A percentile compares a stretch with the other conserved stretches of the same genome.
Evolutionary conservation across 768 basidiomycete genomes (phyloP).

Genomic region (Chlorophyllum brunneum): DNA sequence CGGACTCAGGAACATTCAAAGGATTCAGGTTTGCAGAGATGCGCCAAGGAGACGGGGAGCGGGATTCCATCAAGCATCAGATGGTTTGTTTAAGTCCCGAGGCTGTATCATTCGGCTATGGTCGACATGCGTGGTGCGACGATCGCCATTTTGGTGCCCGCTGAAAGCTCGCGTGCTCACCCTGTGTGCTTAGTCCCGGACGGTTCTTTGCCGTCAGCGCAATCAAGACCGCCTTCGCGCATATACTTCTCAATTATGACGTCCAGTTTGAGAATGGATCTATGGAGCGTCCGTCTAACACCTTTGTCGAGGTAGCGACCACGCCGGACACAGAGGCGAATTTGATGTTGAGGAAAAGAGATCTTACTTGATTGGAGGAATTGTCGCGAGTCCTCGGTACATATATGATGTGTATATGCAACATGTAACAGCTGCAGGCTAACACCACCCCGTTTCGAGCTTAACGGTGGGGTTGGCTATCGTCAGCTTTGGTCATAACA

Average conservation of each 20-base stretch:
- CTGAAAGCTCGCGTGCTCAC: neutral
- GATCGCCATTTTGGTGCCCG: neutral
- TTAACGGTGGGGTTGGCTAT: no score
- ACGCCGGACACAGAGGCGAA: slow-evolving; percentile 5
- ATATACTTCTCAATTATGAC: slow-evolving; percentile 36
- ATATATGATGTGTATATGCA: no score
- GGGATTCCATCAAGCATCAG: slow-evolving; percentile 22
- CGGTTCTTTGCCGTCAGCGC: slow-evolving; percentile 37
- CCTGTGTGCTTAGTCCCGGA: slow-evolving; percentile 27
- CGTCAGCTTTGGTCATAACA: no score
- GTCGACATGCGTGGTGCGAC: slow-evolving; percentile 25
- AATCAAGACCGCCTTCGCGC: slow-evolving; percentile 33
- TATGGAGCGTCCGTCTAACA: slow-evolving; percentile 3
- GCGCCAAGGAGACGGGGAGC: slow-evolving; percentile 17
- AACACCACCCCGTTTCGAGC: no score
- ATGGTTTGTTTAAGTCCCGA: slow-evolving; percentile 23
- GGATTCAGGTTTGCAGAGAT: slow-evolving; percentile 33
- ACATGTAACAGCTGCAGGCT: no score
- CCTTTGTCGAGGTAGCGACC: neutral
- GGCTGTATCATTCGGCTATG: slow-evolving; percentile 27
- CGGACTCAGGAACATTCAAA: slow-evolving; percentile 30
- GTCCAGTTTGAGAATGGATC: slow-evolving; percentile 19
- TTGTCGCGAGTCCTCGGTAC: no score
- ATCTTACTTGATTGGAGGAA: neutral
- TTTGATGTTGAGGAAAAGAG: slow-evolving; percentile 13